These are phyloP conservation scores for Suhomyces faveliae DNA, from an alignment of 805 yeast genomes.

Conservation along the genomic window DNA sequence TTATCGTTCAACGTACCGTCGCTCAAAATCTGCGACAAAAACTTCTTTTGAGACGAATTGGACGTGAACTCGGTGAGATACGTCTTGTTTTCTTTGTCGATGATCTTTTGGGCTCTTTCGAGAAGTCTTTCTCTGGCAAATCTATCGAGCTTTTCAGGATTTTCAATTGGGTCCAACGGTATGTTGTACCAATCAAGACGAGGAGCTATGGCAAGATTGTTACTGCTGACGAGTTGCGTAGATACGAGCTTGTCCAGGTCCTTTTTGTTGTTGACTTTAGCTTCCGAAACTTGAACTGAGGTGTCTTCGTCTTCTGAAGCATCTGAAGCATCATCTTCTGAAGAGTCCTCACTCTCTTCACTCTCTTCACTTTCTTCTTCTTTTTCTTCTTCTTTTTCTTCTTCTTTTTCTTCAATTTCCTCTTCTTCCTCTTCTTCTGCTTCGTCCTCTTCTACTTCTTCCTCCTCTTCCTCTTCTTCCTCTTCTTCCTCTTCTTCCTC, in stretches of 20 bases:
- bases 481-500: constrained; percentile 17
- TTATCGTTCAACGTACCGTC: constrained; percentile 95
- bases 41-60: constrained; percentile 78
- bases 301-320: constrained; percentile 2
- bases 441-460: constrained; percentile 34
- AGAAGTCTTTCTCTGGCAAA: constrained; percentile 60
- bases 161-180: constrained; percentile 29
- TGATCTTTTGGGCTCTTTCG: constrained; percentile 62
- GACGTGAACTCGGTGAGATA: constrained; percentile 74
- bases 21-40: constrained; percentile 81
- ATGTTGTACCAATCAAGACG: constrained; percentile 75
- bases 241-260: constrained; percentile 29
- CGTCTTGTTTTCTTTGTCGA: constrained; percentile 67
- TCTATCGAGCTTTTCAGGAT: constrained; percentile 41
- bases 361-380: constrained; percentile 16
- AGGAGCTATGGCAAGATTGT: constrained; percentile 57
- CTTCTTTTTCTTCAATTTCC: constrained; percentile 26
- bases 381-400: constrained; percentile 21
- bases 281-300: constrained; percentile 12
- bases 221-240: constrained; percentile 52
- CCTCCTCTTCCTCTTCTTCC: constrained; percentile 29
- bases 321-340: constrained; percentile 7
- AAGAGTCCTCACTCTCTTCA: constrained; percentile 16
- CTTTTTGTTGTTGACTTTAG: constrained; percentile 8
- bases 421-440: constrained; percentile 37